phyloP scores from a whole-genome alignment of 768 basidiomycete species.

The Lactifluus hygrophoroides region DNA sequence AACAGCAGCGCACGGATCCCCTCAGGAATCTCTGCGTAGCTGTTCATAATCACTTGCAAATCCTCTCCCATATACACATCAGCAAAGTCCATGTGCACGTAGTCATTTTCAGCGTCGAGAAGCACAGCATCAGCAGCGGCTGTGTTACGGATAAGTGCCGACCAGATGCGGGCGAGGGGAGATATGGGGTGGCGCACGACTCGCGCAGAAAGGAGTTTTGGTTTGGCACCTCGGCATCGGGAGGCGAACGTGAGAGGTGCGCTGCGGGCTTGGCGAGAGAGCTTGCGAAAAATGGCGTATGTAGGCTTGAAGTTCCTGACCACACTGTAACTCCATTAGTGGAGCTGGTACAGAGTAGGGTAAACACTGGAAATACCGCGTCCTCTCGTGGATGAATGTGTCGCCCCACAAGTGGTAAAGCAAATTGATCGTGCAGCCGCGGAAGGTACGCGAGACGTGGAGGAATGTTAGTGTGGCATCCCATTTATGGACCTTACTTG shows the following conservation, averaged over 20 bases:
- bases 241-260: neutral
- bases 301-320: slow-evolving; percentile 18
- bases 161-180: slow-evolving; percentile 19
- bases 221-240: neutral
- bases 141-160: slow-evolving; percentile 8
- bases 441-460: slow-evolving; percentile 16
- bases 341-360: neutral
- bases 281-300: slow-evolving; percentile 2
- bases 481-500: slow-evolving; percentile 5
- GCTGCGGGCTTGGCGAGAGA: slow-evolving; percentile 5
- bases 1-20: slow-evolving; percentile 13
- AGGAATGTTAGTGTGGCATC: slow-evolving; percentile 12
- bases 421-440: slow-evolving; percentile 14
- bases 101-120: slow-evolving; percentile 3
- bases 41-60: slow-evolving; percentile 1
- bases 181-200: slow-evolving; percentile 19
- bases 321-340: slow-evolving; percentile 4
- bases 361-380: neutral
- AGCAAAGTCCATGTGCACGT: slow-evolving; percentile 1
- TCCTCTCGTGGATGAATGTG: slow-evolving; percentile 16
- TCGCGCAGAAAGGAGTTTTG: slow-evolving; percentile 11
- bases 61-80: slow-evolving; percentile 10
- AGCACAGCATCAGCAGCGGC: slow-evolving; percentile 11
- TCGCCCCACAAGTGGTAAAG: slow-evolving; percentile 19
- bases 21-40: slow-evolving; percentile 13